Evolutionary conservation across 208 protist species (phyloP), one percentile per base, ranked within the genome.

Genomic region (Acanthamoeba triangularis): DNA sequence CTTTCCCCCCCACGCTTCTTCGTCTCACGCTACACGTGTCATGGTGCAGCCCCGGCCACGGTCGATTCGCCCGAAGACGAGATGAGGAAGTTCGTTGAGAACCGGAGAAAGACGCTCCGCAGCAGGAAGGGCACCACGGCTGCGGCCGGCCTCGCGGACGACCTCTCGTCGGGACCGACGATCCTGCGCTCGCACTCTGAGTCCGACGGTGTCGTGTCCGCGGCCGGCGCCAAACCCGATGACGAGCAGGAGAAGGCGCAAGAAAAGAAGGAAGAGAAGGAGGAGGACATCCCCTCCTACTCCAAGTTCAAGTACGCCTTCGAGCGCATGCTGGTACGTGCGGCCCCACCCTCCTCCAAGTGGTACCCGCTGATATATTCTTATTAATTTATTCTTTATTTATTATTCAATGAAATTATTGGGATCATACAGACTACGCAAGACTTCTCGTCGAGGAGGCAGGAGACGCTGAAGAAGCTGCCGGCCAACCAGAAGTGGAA

Each of bases 231-330:
- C 63, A 72, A 72, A 30, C 80, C 33, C 44, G 49, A 30, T 56
- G 80, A 23, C 80, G 80, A 84, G n/a, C 80, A 49, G 33, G 80
- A 88, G 44, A 52, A 56, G 49, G 49, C 37, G 33, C 76, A 85
- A 20, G 76, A 85, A 49, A 85, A 85, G 37, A 56, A 91, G 23
- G 84, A 91, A 13, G 44, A 91, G 61, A 54, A 65, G 41, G 37
- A 65, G n/a, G 87, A 92, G 87, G 87, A 92, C 63, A 92, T 92
- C 33, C 87, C 87, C 37, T 92, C 87, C 63, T 92, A 92, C 63
- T 92, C 87, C 87, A 92, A 92, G 87, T 92, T 92, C 87, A 92
- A 92, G 49, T 65, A 52, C 49, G 63, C 87, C 63, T 92, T 92
- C 33, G 87, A 92, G 37, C 87, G 87, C 61, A 74, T 92, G 87